Percentiles rank a stretch among this genome's conserved stretches.
Evolutionary conservation across 2,329 filamentous ascomycete genomes (phyloP).

Genomic region (Fusarium papillatum): DNA sequence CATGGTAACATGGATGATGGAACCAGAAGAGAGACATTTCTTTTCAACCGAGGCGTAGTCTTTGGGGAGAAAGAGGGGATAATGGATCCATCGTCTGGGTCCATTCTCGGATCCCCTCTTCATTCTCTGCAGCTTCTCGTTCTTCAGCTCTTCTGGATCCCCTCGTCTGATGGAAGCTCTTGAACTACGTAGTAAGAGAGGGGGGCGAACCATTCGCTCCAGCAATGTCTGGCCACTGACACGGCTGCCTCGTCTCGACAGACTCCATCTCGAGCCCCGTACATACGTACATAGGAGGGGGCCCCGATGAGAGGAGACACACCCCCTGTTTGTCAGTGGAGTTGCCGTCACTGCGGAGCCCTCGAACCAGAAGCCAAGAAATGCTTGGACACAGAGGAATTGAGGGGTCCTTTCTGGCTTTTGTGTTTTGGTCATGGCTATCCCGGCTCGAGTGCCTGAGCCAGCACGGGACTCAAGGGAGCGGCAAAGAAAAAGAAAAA

Average conservation of each 20-base stretch:
- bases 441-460: conserved; percentile 37
- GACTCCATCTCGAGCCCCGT: conserved; percentile 17
- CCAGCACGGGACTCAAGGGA: conserved; percentile 18
- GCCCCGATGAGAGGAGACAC: conserved; percentile 5
- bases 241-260: conserved; percentile 31
- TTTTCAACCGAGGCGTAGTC: conserved; percentile 22
- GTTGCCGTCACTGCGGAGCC: conserved; percentile 36
- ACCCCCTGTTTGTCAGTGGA: conserved; percentile 43
- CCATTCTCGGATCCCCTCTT: conserved; percentile 5
- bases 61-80: background rate
- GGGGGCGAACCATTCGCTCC: conserved; percentile 4
- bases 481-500: conserved; percentile 16
- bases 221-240: conserved; percentile 27
- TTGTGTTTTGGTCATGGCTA: conserved; percentile 29
- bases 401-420: conserved; percentile 32
- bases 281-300: conserved; percentile 17
- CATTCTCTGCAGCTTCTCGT: conserved; percentile 16
- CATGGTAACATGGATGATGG: conserved; percentile 41
- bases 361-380: conserved; percentile 14
- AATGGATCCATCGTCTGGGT: conserved; percentile 3
- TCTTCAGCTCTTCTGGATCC: conserved; percentile 23
- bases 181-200: conserved; percentile 11
- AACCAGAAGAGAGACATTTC: conserved; percentile 19
- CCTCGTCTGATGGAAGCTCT: conserved; percentile 30
- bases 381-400: conserved; percentile 30